phyloP scores from a whole-genome alignment of 192 early-diverging fungal genomes.

The Coemansia sp. region DNA sequence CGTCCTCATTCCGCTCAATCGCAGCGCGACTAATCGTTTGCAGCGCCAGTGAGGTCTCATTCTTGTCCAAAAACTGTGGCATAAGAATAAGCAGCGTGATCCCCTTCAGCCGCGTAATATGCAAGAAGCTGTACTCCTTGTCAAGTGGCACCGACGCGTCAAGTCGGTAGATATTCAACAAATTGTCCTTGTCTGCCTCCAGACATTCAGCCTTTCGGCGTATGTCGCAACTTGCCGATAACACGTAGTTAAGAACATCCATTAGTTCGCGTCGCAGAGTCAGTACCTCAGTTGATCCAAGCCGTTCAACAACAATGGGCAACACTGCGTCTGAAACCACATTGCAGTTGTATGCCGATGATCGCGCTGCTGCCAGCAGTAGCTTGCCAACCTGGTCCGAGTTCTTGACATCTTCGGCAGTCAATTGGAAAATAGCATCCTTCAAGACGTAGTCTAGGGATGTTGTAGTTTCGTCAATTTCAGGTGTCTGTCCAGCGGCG shows the following conservation, averaged over 20 bases:
- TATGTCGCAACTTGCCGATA: conserved; percentile 63
- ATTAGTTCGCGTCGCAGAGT: conserved; percentile 58
- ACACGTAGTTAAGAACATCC: conserved; percentile 69
- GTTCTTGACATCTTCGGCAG: conserved; percentile 65
- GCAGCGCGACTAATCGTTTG: conserved; percentile 41
- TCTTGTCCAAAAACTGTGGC: conserved; percentile 56
- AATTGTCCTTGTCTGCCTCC: conserved; percentile 70
- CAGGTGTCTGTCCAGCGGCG: conserved; percentile 7
- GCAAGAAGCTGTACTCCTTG: conserved; percentile 74
- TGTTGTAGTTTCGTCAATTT: conserved; percentile 20
- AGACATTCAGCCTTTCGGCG: conserved; percentile 55
- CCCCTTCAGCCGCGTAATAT: conserved; percentile 71
- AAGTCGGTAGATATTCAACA: conserved; percentile 70
- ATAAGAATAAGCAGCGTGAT: conserved; percentile 65
- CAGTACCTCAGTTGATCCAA: conserved; percentile 56
- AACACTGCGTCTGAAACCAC: conserved; percentile 61
- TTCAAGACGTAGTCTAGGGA: conserved; percentile 59
- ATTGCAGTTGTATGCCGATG: conserved; percentile 52
- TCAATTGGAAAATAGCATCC: conserved; percentile 58
- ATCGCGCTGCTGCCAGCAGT: conserved; percentile 59
- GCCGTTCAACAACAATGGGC: conserved; percentile 64
- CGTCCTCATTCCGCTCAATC: conserved; percentile 50
- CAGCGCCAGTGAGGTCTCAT: conserved; percentile 55
- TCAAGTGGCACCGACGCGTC: conserved; percentile 61
- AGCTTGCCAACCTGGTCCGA: conserved; percentile 67